phyloP scores from a whole-genome alignment of 2,329 filamentous ascomycete genomes.

The Venturia asperata region DNA sequence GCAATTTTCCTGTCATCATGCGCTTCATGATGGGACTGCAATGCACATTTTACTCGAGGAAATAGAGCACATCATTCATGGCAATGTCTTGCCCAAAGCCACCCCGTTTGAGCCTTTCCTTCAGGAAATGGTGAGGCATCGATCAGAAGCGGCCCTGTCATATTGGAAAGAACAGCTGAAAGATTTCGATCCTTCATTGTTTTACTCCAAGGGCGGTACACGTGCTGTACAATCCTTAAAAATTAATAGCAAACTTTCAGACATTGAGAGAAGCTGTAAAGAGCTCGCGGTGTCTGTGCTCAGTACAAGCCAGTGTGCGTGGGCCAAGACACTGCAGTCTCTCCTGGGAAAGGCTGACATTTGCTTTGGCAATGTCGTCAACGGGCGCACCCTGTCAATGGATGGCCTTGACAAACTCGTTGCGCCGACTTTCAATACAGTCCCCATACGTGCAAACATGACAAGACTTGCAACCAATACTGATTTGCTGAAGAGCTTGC shows the following conservation, averaged over 20 bases:
- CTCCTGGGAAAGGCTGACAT: constrained; percentile 55
- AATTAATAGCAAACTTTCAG: constrained; percentile 21
- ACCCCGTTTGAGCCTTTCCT: constrained; percentile 60
- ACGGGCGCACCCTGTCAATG: constrained; percentile 62
- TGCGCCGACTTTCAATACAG: constrained; percentile 88
- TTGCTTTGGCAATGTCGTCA: constrained; percentile 83
- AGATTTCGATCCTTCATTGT: constrained; percentile 25
- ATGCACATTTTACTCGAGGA: constrained; percentile 64
- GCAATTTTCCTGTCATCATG: constrained; percentile 63
- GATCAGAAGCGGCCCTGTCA: constrained; percentile 43
- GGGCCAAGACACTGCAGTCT: constrained; percentile 57
- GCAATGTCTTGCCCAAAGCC: constrained; percentile 41
- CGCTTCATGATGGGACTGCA: constrained; percentile 78
- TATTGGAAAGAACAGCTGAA: constrained; percentile 61
- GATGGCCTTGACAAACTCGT: constrained; percentile 63
- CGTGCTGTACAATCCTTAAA: constrained; percentile 3
- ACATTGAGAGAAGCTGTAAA: constrained; percentile 25
- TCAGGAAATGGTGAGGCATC: constrained; percentile 45
- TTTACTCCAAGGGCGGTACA: background rate
- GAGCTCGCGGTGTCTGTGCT: constrained; percentile 45
- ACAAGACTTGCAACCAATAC: constrained; percentile 43
- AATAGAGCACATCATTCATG: constrained; percentile 53
- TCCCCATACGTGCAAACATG: constrained; percentile 61
- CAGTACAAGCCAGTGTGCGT: constrained; percentile 63
- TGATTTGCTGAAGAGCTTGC: constrained; percentile 54